phyloP scores from a whole-genome alignment of 2,329 filamentous ascomycete genomes.

The Cordyceps pruinosa region DNA sequence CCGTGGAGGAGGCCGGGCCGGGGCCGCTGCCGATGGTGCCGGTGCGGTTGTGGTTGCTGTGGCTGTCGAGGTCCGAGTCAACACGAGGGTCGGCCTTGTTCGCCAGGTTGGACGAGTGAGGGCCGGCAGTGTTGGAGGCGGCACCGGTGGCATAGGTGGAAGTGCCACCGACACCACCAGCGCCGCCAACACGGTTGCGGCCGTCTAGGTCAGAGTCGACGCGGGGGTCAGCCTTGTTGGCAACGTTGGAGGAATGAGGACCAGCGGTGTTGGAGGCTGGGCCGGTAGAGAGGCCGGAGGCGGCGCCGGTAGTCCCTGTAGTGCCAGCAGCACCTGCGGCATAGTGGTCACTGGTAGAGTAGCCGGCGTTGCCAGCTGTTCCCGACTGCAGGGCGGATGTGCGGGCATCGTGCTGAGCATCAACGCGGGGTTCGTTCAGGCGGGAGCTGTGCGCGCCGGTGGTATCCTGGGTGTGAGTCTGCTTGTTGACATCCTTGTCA shows the following conservation, averaged over 20 bases:
- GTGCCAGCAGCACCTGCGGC: background rate
- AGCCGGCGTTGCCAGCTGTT: conserved; percentile 20
- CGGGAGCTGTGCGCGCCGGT: conserved; percentile 19
- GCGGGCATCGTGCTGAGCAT: conserved; percentile 43
- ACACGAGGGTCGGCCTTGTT: conserved; percentile 48
- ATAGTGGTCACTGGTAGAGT: conserved; percentile 23
- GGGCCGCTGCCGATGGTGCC: conserved; percentile 14
- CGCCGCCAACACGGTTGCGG: conserved; percentile 18
- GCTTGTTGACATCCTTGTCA: conserved; percentile 32
- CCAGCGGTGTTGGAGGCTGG: conserved; percentile 22
- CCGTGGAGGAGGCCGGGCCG: conserved; percentile 17
- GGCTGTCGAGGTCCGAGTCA: conserved; percentile 41
- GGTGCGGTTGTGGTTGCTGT: conserved; percentile 30
- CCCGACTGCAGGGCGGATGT: conserved; percentile 23
- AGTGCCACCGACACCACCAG: background rate
- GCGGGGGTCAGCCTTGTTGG: conserved; percentile 45
- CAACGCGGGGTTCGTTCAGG: conserved; percentile 32
- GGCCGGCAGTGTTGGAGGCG: conserved; percentile 25
- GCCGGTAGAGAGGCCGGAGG: conserved; percentile 13
- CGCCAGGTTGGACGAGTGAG: conserved; percentile 35
- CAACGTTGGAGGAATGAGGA: conserved; percentile 35
- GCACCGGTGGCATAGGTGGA: conserved; percentile 15
- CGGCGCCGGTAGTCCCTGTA: background rate
- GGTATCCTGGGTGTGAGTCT: conserved; percentile 21
- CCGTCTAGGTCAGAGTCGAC: conserved; percentile 44